phyloP scores from a whole-genome alignment of 768 basidiomycete species.

The Tulasnella sp. region DNA sequence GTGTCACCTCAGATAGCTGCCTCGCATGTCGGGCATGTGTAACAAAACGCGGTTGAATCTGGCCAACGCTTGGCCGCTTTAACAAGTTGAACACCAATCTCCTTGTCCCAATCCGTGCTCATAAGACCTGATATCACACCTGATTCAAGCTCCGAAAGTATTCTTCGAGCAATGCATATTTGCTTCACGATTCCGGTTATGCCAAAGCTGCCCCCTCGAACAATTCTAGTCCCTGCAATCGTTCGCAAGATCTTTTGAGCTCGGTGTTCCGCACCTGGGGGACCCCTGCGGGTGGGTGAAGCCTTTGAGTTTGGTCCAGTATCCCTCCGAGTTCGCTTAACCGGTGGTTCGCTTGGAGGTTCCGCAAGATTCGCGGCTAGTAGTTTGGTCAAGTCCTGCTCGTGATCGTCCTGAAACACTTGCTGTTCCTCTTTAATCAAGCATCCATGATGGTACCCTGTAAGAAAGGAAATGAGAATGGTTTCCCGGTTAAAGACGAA shows the following conservation, averaged over 20 bases:
- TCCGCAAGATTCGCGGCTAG: background rate
- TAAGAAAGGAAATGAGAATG: background rate
- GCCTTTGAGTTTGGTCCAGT: background rate
- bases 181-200: background rate
- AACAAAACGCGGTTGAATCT: background rate
- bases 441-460: background rate
- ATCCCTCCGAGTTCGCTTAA: background rate
- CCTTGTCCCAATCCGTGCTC: background rate
- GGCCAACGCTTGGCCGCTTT: background rate
- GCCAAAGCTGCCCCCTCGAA: background rate
- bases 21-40: background rate
- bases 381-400: background rate
- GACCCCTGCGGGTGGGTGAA: background rate
- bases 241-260: background rate
- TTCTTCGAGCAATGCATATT: background rate
- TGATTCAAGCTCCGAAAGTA: slow-evolving; percentile 9
- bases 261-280: background rate
- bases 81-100: background rate
- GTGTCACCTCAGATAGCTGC: background rate
- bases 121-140: background rate
- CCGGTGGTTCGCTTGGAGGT: background rate
- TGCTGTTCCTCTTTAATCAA: background rate
- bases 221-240: slow-evolving; percentile 14
- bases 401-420: background rate
- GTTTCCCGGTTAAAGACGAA: background rate